These are phyloP conservation scores for Neobulgaria alba DNA, from an alignment of 2,329 filamentous ascomycete species.

Conservation along the genomic window DNA sequence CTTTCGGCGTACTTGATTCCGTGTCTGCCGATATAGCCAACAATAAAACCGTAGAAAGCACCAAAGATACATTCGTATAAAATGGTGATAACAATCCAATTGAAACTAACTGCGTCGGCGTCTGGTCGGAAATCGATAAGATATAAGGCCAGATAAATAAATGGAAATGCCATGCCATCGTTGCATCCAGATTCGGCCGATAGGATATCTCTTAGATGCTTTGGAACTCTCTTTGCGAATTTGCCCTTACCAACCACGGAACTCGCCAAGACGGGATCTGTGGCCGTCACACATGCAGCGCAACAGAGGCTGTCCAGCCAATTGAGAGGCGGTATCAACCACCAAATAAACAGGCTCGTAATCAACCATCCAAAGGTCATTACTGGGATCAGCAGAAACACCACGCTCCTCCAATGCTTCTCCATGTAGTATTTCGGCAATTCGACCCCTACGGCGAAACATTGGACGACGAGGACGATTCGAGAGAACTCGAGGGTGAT, in stretches of 20 bases:
- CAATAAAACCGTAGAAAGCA: constrained; percentile 73
- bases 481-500: constrained; percentile 85
- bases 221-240: constrained; percentile 93
- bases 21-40: constrained; percentile 86
- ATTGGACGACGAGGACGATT: constrained; percentile 84
- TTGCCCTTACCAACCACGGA: constrained; percentile 99
- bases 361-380: constrained; percentile 96
- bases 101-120: constrained; percentile 60
- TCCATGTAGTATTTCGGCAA: constrained; percentile 96
- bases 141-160: constrained; percentile 88
- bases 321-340: constrained; percentile 66
- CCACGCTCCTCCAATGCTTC: constrained; percentile 88
- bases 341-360: constrained; percentile 91
- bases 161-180: constrained; percentile 99
- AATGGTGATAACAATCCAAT: constrained; percentile 86
- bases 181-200: constrained; percentile 98
- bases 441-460: constrained; percentile 86
- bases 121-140: constrained; percentile 72
- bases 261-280: constrained; percentile 91
- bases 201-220: constrained; percentile 89
- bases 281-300: constrained; percentile 92
- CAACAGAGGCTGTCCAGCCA: constrained; percentile 87
- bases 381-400: constrained; percentile 81
- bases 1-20: constrained; percentile 83
- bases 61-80: constrained; percentile 96